Conservation (phyloP, 2,329 filamentous ascomycete species). For the Colletotrichum sp. region DNA sequence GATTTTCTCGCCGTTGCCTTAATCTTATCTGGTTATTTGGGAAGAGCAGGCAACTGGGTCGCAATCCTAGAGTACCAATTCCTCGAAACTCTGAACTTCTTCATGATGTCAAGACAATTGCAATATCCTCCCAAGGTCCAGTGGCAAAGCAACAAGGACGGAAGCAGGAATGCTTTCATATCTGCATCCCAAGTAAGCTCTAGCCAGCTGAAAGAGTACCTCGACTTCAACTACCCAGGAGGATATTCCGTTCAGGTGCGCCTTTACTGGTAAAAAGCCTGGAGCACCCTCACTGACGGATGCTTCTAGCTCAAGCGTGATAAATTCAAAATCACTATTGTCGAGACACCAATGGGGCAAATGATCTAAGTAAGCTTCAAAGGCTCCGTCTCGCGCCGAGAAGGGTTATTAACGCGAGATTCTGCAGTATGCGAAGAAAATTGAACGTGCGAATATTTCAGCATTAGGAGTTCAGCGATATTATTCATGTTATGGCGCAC, state of each 20-base stretch:
- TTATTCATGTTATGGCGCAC: background rate
- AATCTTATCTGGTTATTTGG: background rate
- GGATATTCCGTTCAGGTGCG: slow-evolving; percentile 1
- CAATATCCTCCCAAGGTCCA: background rate
- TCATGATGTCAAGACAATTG: background rate
- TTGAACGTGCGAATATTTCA: background rate
- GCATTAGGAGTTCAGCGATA: background rate
- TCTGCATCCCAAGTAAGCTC: slow-evolving; percentile 5
- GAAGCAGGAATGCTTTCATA: background rate
- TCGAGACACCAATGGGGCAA: background rate
- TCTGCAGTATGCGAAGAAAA: rapidly evolving
- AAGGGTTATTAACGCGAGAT: background rate
- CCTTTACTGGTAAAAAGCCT: background rate
- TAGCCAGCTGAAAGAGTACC: background rate
- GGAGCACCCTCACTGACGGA: background rate
- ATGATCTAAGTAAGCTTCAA: background rate
- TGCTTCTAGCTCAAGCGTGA: background rate
- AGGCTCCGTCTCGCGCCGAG: rapidly evolving
- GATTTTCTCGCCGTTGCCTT: background rate
- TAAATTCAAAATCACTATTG: background rate
- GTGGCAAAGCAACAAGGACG: slow-evolving; percentile 1
- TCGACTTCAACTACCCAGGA: background rate
- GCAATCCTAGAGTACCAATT: background rate
- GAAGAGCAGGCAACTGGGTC: rapidly evolving
- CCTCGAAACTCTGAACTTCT: background rate